Base-by-base conservation (phyloP, 805 yeast species). In the Wickerhamomyces bovis region DNA sequence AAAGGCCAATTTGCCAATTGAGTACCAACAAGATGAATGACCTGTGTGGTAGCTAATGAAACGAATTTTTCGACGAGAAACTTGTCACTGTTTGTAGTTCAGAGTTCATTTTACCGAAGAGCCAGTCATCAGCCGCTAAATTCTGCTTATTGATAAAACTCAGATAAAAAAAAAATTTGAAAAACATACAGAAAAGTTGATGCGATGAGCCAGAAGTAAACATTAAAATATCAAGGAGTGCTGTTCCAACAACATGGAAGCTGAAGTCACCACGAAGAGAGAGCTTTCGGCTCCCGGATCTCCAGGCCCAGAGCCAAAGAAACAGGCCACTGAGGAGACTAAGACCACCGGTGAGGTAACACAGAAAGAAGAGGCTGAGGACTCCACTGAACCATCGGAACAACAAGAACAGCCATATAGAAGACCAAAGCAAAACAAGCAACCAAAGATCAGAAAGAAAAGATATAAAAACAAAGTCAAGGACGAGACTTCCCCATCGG, bases 401-500 rank as follows among this genome's bases (percentile, higher is more conserved):
- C 44, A 18, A 35, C 26, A 42, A 20, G 33, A 39, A 15, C 23
- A 13, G 18, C 36, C 36, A 33, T 33, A 16, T 20, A 23, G 20
- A 15, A 43, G 40, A 33, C 46, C 41, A 22, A 39, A 46, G 43
- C 18, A 33, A 20, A 33, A 18, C 18, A 33, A 43, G 18, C 49
- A 50, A 43, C 55, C 56, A 23, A 67, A 66, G 46, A 69, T 46
- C 33, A 54, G 67, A 54, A 61, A 64, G 46, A 70, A 72, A 46
- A 76, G 79, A 60, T 78, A 78, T 57, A 84, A 81, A 57, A 80
- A 77, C 28, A 83, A 83, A 55, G 76, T 74, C 9, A 73, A 76
- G 12, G 97, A 89, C 50, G 76, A 84, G 28, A 86, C 95, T 0
- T 77, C 94, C 1, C 88, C 95, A 8, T 67, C 81, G 35, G 97